Conservation (phyloP, 305 asterid species). For the Fraxinus dipetala region DNA sequence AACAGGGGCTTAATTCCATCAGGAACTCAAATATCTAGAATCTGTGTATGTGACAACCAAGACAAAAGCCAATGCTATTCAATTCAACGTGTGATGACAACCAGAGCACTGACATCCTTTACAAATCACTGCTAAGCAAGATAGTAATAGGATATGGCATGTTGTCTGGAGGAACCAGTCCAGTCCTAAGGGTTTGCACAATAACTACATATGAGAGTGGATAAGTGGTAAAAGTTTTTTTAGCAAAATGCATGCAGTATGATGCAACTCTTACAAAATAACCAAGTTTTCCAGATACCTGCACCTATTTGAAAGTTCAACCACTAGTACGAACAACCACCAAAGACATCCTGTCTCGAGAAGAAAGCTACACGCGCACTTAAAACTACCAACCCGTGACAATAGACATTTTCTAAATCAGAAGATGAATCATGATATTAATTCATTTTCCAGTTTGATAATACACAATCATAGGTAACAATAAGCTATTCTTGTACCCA, state of each 20-base stretch:
- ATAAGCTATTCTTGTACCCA: conserved; percentile 44
- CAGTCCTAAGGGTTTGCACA: neutral
- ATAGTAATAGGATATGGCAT: neutral
- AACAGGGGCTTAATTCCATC: neutral
- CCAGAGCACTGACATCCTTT: neutral
- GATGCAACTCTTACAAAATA: conserved; percentile 8
- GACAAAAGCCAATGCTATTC: neutral
- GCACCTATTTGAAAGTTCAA: neutral
- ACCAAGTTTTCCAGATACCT: neutral
- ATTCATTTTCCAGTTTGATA: neutral
- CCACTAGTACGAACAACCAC: neutral
- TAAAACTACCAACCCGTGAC: conserved; percentile 10
- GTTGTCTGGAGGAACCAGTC: neutral
- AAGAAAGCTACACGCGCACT: neutral
- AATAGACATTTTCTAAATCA: neutral
- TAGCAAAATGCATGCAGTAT: neutral
- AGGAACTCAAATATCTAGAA: neutral
- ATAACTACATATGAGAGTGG: neutral
- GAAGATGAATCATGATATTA: neutral
- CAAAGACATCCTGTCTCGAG: neutral
- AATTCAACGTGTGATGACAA: neutral
- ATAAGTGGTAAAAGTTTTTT: neutral
- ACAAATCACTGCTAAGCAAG: neutral
- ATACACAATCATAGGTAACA: conserved; percentile 12
- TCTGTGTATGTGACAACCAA: neutral